Conservation (phyloP, 73 alveolate species). For the Breviolum minutum region DNA sequence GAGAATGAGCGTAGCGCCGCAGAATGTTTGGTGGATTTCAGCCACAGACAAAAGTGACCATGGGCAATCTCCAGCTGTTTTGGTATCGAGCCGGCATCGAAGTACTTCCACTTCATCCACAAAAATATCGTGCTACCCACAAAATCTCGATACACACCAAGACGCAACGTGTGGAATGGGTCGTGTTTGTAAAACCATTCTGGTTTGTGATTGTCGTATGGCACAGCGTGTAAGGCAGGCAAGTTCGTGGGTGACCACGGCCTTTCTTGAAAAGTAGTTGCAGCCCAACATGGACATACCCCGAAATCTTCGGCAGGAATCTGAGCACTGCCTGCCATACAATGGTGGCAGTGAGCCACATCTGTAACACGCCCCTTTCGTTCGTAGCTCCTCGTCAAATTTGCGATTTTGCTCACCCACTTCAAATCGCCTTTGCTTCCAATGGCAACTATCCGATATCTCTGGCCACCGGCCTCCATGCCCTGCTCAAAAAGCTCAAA, state of each 20-base stretch:
- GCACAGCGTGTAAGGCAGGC: neutral
- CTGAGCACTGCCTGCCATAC: neutral
- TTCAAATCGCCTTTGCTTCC: neutral
- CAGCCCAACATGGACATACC: neutral
- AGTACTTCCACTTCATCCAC: neutral
- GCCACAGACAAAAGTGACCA: neutral
- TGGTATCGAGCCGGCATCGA: neutral
- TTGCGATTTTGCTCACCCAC: neutral
- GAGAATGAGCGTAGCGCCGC: neutral
- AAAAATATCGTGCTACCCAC: neutral
- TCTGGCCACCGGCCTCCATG: neutral
- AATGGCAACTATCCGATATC: neutral
- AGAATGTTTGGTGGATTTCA: neutral
- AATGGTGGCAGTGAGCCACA: neutral
- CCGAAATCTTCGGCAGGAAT: neutral
- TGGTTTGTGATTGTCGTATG: neutral
- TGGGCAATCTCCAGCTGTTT: neutral
- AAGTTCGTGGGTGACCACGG: neutral
- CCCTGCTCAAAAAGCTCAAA: neutral
- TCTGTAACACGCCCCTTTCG: neutral
- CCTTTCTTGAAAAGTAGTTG: neutral
- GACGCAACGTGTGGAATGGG: neutral
- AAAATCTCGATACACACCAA: neutral
- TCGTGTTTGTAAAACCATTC: neutral
- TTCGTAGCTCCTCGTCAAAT: neutral